Evolutionary conservation across 352 stramenopile species (phyloP), one percentile per base, ranked within the genome.

Genomic region (Phytopythium boreale): DNA sequence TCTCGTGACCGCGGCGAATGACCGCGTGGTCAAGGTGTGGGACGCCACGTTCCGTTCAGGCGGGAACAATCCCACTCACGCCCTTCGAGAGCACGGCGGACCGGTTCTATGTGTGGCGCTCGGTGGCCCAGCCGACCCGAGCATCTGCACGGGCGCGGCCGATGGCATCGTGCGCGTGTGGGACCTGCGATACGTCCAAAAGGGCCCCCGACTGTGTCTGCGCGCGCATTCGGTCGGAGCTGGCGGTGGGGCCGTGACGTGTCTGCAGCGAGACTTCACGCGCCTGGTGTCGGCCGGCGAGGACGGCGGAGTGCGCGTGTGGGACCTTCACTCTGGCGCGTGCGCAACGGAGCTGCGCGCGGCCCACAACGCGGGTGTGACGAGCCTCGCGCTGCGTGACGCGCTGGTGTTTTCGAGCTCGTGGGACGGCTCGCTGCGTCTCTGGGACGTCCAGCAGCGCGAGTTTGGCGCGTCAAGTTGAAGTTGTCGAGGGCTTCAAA

Each of bases 101-200:
- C 87, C 87, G 17, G 84, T 90, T 17, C 76, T 81, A 9, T 92
- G 84, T 63, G 67, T 95, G 17, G 83, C 76, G 50, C 72, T 93
- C 2, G 87, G 87, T 43, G 87, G 87, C 6, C 82, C 84, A 9
- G 84, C 81, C 0, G 87, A 93, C 47, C 84, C 84, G 15, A 95
- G 82, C 27, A 82, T 95, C 51, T 95, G 82, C 62, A 93, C 87
- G 0, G 85, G 84, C 29, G 70, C 84, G 0, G 78, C 81, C 4
- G 87, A 95, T 63, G 84, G 87, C 39, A 59, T 89, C 34, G 81
- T 95, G 60, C 84, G 83, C 26, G 80, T 95, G 51, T 95, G 87
- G 87, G 84, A 95, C 62, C 67, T 95, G 63, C 79, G 85, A 26
- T 92, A 88, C 34, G 83, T 89, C 19, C 69, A 87, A 22, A 85